Percentiles rank a stretch among this genome's conserved stretches.
Evolutionary conservation across 2,329 filamentous ascomycete species (phyloP).

Genomic region (Calonectria pseudoturangicola): DNA sequence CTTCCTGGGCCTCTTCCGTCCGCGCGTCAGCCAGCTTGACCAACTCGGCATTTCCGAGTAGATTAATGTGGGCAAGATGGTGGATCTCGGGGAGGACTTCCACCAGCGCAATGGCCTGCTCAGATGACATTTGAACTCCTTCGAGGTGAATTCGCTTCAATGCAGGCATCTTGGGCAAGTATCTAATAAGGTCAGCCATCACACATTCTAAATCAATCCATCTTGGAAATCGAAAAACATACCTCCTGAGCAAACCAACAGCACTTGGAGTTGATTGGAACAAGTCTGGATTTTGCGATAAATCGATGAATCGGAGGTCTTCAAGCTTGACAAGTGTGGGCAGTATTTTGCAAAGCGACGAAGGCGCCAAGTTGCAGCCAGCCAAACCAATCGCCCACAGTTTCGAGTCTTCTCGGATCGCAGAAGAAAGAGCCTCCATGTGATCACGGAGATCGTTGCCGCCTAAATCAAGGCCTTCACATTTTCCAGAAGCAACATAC

Average conservation of each 20-base stretch:
- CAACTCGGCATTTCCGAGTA: slow-evolving; percentile 87
- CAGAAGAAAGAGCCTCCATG: slow-evolving; percentile 71
- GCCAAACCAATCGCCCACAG: slow-evolving; percentile 91
- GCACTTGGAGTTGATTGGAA: slow-evolving; percentile 85
- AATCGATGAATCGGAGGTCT: slow-evolving; percentile 90
- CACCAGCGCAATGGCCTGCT: slow-evolving; percentile 92
- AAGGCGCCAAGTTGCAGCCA: slow-evolving; percentile 86
- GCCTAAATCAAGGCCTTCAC: slow-evolving; percentile 91
- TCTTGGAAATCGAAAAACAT: slow-evolving; percentile 53
- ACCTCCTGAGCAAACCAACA: slow-evolving; percentile 84
- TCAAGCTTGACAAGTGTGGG: slow-evolving; percentile 82
- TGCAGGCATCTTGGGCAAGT: slow-evolving; percentile 85
- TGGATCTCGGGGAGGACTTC: slow-evolving; percentile 92
- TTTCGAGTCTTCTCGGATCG: slow-evolving; percentile 72
- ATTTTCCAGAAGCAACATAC: slow-evolving; percentile 85
- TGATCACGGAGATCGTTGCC: slow-evolving; percentile 83
- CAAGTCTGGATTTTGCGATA: slow-evolving; percentile 90
- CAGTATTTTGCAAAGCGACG: slow-evolving; percentile 83
- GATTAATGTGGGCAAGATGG: slow-evolving; percentile 88
- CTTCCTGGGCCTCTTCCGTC: slow-evolving; percentile 88
- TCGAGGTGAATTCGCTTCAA: slow-evolving; percentile 91
- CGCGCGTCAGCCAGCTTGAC: slow-evolving; percentile 82
- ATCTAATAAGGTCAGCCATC: slow-evolving; percentile 63
- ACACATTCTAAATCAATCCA: neutral
- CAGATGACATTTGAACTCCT: slow-evolving; percentile 88